These are phyloP conservation scores for Emergomyces africanus DNA, from an alignment of 2,329 filamentous ascomycete genomes.

Conservation along the genomic window DNA sequence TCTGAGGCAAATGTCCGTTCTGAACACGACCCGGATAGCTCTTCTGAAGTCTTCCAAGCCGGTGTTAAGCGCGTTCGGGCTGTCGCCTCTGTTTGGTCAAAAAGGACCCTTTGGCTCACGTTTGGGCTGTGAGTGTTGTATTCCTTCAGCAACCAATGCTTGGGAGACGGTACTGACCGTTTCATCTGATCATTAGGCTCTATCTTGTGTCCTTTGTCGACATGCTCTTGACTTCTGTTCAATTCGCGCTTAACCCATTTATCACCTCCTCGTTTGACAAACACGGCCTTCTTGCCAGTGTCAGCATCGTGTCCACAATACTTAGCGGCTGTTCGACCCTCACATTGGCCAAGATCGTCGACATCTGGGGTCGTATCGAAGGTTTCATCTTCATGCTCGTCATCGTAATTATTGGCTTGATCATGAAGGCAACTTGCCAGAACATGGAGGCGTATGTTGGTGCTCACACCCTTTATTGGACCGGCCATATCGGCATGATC, in stretches of 20 bases:
- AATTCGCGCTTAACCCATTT: conserved; percentile 30
- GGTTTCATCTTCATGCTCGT: conserved; percentile 37
- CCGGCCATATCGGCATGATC: conserved; percentile 41
- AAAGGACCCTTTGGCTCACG: conserved; percentile 3
- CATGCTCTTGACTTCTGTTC: conserved; percentile 25
- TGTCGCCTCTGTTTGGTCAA: conserved; percentile 4
- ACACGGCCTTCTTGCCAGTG: conserved; percentile 40
- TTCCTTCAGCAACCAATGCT: not conserved
- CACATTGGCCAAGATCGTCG: conserved; percentile 45
- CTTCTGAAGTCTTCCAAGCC: not conserved
- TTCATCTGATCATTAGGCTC: not conserved
- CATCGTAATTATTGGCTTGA: conserved; percentile 27
- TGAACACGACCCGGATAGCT: not conserved
- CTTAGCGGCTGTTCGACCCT: conserved; percentile 43
- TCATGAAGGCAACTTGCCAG: conserved; percentile 30
- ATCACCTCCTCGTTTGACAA: conserved; percentile 37
- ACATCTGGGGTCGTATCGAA: conserved; percentile 46
- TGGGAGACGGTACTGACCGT: not conserved
- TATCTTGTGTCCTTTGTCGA: conserved; percentile 23
- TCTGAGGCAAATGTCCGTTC: not conserved
- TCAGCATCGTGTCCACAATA: conserved; percentile 39
- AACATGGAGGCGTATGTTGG: conserved; percentile 6
- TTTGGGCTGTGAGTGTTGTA: conserved; percentile 3
- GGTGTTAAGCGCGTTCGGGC: conserved; percentile 3
- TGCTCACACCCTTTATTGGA: conserved; percentile 36